These are phyloP conservation scores for Gossypium raimondii DNA, from an alignment of 345 rosid genomes.

Conservation along the genomic window DNA sequence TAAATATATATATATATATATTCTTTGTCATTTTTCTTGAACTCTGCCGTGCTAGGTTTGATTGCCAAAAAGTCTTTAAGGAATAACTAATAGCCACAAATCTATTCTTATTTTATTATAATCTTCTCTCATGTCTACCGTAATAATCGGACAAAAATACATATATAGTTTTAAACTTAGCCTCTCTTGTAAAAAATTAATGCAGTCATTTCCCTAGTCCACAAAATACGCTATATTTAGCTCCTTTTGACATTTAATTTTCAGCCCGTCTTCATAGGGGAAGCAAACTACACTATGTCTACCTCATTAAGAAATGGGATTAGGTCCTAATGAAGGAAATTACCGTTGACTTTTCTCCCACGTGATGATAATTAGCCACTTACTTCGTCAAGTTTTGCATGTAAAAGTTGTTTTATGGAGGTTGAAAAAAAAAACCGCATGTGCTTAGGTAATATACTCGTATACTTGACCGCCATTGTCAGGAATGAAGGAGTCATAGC, in stretches of 20 bases:
- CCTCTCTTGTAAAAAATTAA: neutral
- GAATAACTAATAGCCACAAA: conserved; percentile 6
- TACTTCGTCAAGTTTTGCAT: neutral
- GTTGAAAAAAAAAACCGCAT: conserved; percentile 11
- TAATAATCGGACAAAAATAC: neutral
- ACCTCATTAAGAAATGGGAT: conserved; percentile 9
- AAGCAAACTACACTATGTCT: conserved; percentile 11
- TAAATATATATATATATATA: conserved; percentile 1
- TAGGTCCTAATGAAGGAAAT: neutral
- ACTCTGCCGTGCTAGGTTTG: conserved; percentile 12
- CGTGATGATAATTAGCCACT: neutral
- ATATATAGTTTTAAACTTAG: neutral
- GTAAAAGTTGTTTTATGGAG: neutral
- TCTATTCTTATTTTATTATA: neutral
- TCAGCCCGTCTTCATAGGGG: neutral
- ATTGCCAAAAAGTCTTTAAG: neutral
- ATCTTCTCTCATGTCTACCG: neutral
- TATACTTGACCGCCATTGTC: neutral
- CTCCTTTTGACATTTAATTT: neutral
- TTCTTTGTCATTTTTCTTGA: neutral
- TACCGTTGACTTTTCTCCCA: neutral
- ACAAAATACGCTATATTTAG: neutral
- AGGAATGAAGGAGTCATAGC: conserved; percentile 25
- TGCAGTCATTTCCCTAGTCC: conserved; percentile 1
- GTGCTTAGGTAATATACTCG: conserved; percentile 9